Evolutionary conservation across 306 rosid species (phyloP).

Genomic region (Inga oerstediana): DNA sequence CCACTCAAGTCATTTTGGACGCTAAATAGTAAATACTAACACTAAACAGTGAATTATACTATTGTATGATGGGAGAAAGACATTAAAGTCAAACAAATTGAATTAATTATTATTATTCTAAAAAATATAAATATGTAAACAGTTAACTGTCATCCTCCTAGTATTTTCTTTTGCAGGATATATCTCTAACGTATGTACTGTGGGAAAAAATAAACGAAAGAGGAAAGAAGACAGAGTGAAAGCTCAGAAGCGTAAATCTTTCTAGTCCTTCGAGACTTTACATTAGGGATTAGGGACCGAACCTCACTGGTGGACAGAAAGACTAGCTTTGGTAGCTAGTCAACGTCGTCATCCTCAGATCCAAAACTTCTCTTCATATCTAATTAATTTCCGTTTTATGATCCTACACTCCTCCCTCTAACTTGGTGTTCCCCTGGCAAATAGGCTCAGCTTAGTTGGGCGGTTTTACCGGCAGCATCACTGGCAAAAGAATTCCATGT

Average conservation of each 20-base stretch:
- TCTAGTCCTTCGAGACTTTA: background rate
- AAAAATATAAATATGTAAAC: no score
- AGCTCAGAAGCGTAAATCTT: background rate
- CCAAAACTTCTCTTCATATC: conserved; percentile 34
- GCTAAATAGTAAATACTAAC: background rate
- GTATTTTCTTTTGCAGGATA: no score
- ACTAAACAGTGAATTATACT: background rate
- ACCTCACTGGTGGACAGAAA: background rate
- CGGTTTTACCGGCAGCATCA: conserved; percentile 23
- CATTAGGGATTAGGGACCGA: background rate
- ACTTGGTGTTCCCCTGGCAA: conserved; percentile 11
- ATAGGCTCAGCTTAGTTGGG: conserved; percentile 9
- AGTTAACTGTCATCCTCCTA: no score
- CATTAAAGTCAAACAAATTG: no score
- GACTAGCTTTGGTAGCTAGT: conserved; percentile 43
- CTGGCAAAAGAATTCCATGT: conserved; percentile 36
- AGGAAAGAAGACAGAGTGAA: background rate
- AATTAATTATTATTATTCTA: no score
- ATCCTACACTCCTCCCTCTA: conserved; percentile 15
- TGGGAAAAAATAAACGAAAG: background rate
- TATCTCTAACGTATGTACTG: no score
- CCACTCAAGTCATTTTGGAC: conserved; percentile 10
- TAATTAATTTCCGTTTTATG: background rate
- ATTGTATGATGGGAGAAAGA: background rate
- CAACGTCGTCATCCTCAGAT: conserved; percentile 44